phyloP scores from a whole-genome alignment of 202 grass and related monocot species.

The Carex sylvatica region DNA sequence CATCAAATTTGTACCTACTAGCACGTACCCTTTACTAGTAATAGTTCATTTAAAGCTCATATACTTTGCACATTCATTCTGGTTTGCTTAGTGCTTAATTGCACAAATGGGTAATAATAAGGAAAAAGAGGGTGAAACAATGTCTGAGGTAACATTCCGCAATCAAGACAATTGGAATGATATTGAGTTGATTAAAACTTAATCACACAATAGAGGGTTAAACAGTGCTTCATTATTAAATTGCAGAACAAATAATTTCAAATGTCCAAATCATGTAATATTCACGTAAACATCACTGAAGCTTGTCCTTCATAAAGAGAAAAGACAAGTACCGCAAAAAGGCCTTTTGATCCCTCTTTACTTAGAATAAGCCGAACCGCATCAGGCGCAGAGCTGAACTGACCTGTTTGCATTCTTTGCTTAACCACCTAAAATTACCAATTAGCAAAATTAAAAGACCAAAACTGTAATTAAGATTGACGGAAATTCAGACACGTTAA shows the following conservation, averaged over 20 bases:
- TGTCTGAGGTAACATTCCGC: background rate
- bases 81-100: background rate
- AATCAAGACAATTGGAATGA: background rate
- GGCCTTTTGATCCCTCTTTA: slow-evolving; percentile 81
- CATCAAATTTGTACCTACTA: background rate
- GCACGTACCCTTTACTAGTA: background rate
- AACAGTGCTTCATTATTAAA: background rate
- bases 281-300: background rate
- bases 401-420: slow-evolving; percentile 90
- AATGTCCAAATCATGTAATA: background rate
- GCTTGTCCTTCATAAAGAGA: slow-evolving; percentile 7
- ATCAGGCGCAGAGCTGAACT: slow-evolving; percentile 65
- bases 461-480: background rate
- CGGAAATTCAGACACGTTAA: background rate
- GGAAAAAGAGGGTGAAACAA: background rate
- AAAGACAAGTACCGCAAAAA: slow-evolving; percentile 69
- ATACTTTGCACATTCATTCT: background rate
- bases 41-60: background rate
- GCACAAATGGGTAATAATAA: background rate
- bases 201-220: slow-evolving; percentile 2
- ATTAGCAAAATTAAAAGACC: slow-evolving; percentile 4
- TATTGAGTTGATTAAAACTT: background rate
- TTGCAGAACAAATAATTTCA: background rate
- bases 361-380: slow-evolving; percentile 74
- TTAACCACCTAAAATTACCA: slow-evolving; percentile 72